Evolutionary conservation across 2,329 filamentous ascomycete species (phyloP).

Genomic region (Diaporthe sp.): DNA sequence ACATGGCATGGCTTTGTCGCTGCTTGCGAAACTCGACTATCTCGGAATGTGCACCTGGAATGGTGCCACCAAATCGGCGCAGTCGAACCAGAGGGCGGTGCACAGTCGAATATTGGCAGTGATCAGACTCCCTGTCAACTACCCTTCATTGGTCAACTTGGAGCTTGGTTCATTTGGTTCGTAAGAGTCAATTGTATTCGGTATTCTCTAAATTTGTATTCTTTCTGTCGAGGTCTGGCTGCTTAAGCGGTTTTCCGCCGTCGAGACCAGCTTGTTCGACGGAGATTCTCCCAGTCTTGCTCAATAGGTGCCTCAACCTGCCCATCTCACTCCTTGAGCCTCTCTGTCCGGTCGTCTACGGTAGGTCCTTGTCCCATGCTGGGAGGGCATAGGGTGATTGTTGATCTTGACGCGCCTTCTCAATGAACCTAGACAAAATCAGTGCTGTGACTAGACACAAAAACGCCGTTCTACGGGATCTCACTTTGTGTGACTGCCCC

Average conservation of each 20-base stretch:
- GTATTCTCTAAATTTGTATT: neutral
- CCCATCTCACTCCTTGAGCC: no score
- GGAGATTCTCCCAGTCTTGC: neutral
- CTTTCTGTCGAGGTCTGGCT: neutral
- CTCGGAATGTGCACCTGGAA: no score
- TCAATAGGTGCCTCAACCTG: neutral
- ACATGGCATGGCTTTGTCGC: neutral
- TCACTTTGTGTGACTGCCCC: conserved; percentile 77
- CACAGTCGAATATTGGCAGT: neutral
- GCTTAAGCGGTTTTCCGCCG: neutral
- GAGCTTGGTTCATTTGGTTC: neutral
- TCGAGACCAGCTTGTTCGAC: neutral
- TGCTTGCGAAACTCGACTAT: neutral
- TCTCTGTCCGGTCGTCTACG: neutral
- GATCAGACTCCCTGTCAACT: neutral
- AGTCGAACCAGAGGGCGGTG: no score
- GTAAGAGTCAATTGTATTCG: neutral
- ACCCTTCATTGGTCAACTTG: neutral
- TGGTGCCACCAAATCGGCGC: neutral
- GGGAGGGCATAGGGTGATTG: neutral
- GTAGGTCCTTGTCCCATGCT: neutral
- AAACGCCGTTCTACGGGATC: conserved; percentile 39
- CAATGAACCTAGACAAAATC: conserved; percentile 30
- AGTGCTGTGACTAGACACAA: neutral
- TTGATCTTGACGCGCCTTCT: conserved; percentile 33